Evolutionary conservation across 2,329 filamentous ascomycete genomes (phyloP).

Genomic region (Fusarium tanahbumbuense): DNA sequence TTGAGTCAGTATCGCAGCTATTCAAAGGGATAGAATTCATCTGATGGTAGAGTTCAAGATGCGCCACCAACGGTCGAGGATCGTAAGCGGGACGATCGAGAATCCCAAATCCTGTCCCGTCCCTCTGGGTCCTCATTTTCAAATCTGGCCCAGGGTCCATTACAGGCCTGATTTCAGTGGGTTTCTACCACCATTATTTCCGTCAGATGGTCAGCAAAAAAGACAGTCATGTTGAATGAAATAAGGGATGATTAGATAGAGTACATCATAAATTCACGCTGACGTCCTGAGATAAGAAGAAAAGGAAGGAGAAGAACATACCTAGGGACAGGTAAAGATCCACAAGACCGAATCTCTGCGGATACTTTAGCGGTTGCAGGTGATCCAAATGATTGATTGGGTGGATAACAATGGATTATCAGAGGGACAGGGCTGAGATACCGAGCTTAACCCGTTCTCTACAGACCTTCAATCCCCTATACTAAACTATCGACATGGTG

Average conservation of each 20-base stretch:
- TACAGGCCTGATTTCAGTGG: background rate
- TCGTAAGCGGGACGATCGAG: constrained; percentile 31
- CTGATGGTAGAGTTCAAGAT: background rate
- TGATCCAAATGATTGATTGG: background rate
- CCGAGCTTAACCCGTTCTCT: background rate
- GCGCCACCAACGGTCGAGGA: constrained; percentile 30
- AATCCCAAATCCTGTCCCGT: constrained; percentile 29
- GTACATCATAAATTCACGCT: background rate
- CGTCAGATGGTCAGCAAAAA: constrained; percentile 4
- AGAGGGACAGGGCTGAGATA: constrained; percentile 23
- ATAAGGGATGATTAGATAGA: background rate
- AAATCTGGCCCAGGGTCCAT: background rate
- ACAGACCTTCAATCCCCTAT: background rate
- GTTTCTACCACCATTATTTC: constrained; percentile 8
- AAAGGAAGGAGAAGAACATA: background rate
- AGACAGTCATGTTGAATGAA: background rate
- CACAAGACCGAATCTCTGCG: background rate
- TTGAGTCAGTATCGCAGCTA: background rate
- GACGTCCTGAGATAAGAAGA: background rate
- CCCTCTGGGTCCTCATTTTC: constrained; percentile 19
- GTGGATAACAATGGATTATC: background rate
- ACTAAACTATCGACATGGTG: background rate
- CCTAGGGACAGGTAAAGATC: constrained; percentile 13
- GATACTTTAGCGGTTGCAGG: background rate
- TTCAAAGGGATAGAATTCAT: background rate